phyloP scores from a whole-genome alignment of 805 yeast genomes.

The Metschnikowia kofuensis region DNA sequence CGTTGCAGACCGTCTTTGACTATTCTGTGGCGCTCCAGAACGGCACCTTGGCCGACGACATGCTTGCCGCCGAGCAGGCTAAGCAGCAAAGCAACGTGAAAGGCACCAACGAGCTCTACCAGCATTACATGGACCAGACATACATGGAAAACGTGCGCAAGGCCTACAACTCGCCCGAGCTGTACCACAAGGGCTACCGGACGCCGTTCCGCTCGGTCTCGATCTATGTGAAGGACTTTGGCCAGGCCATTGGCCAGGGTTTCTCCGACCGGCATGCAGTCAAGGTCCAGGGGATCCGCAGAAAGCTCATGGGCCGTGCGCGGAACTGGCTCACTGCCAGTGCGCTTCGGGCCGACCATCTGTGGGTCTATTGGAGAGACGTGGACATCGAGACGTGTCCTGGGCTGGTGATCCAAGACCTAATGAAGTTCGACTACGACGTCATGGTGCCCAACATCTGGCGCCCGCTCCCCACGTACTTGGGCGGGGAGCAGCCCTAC shows the following conservation, averaged over 20 bases:
- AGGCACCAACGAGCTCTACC: conserved; percentile 62
- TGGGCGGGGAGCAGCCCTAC: conserved; percentile 81
- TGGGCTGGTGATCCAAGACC: conserved; percentile 77
- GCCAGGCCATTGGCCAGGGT: conserved; percentile 89
- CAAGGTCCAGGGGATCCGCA: conserved; percentile 91
- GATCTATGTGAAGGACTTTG: conserved; percentile 88
- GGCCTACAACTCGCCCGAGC: conserved; percentile 60
- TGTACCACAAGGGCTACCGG: conserved; percentile 61
- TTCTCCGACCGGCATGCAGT: conserved; percentile 93
- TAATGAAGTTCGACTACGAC: conserved; percentile 88
- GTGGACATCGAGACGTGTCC: conserved; percentile 93
- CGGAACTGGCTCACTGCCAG: conserved; percentile 90
- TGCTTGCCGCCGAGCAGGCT: conserved; percentile 42
- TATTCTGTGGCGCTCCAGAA: conserved; percentile 67
- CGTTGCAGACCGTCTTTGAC: conserved; percentile 62
- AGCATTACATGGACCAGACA: conserved; percentile 63
- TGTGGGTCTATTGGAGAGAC: conserved; percentile 97
- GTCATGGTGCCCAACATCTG: conserved; percentile 97
- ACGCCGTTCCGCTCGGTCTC: conserved; percentile 88
- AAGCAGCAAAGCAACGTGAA: conserved; percentile 33
- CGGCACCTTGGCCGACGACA: conserved; percentile 54
- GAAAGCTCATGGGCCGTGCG: conserved; percentile 94
- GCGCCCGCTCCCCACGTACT: conserved; percentile 86
- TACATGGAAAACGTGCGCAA: conserved; percentile 55
- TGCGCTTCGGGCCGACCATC: conserved; percentile 86